Percentiles rank a stretch among this genome's conserved stretches.
These are phyloP conservation scores for Leccinum broughii DNA, from an alignment of 768 basidiomycete genomes.

Conservation along the genomic window DNA sequence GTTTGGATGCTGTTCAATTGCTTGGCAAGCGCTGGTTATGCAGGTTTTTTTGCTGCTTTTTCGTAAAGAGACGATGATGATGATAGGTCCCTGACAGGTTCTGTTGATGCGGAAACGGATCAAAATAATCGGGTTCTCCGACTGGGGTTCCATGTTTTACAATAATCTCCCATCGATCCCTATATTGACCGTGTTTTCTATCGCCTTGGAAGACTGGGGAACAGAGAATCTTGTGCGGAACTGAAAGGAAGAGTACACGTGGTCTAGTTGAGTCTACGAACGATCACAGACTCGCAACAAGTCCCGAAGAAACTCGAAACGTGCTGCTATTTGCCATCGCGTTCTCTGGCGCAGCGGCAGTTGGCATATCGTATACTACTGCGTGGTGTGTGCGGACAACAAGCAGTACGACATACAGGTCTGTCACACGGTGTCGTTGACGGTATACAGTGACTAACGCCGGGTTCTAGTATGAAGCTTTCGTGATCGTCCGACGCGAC, in stretches of 20 bases:
- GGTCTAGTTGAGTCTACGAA: neutral
- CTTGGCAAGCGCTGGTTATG: slow-evolving; percentile 85
- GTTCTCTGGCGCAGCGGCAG: slow-evolving; percentile 97
- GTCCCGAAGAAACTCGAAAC: slow-evolving; percentile 78
- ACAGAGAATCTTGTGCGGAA: slow-evolving; percentile 72
- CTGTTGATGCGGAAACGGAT: slow-evolving; percentile 96
- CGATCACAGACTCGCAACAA: slow-evolving; percentile 32
- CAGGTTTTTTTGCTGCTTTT: slow-evolving; percentile 38
- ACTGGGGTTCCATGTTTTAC: slow-evolving; percentile 99
- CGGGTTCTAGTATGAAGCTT: slow-evolving; percentile 57
- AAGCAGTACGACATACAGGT: slow-evolving; percentile 98
- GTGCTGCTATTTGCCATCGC: slow-evolving; percentile 85
- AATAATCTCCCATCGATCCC: slow-evolving; percentile 96
- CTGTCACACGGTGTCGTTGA: slow-evolving; percentile 15
- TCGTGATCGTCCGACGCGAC: too few relatives aligned
- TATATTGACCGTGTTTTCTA: slow-evolving; percentile 76
- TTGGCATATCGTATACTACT: slow-evolving; percentile 96
- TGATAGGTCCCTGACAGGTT: slow-evolving; percentile 52
- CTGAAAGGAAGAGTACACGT: slow-evolving; percentile 43
- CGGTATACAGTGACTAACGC: slow-evolving; percentile 9
- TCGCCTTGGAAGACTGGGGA: slow-evolving; percentile 90
- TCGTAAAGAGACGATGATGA: slow-evolving; percentile 6
- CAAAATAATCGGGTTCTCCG: slow-evolving; percentile 91
- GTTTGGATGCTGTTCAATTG: slow-evolving; percentile 98
- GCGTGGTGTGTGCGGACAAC: slow-evolving; percentile 98